Conservation (phyloP, 768 basidiomycete genomes). For the Termitomyces sp. region DNA sequence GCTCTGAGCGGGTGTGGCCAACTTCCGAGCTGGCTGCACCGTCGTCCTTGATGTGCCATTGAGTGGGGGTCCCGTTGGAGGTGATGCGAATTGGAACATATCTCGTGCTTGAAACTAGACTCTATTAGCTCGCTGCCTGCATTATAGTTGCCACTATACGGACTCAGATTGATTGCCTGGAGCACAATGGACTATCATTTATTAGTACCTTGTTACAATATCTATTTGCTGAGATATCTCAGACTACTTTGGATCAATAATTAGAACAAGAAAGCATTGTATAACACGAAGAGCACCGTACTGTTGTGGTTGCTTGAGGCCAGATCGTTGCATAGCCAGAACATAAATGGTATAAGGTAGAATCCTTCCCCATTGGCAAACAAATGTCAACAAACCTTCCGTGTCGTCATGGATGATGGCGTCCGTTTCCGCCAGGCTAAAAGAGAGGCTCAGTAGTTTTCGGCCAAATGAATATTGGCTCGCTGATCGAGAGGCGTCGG, state of each 20-base stretch:
- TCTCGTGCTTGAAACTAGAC: not conserved
- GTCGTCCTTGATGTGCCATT: not conserved
- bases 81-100: not conserved
- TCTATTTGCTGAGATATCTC: not conserved
- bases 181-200: too few species aligned
- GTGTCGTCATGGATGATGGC: slow-evolving; percentile 1
- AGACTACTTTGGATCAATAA: not conserved
- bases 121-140: not conserved
- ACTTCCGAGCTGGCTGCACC: not conserved
- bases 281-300: not conserved
- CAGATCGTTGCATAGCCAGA: too few species aligned
- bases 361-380: too few species aligned
- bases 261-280: not conserved
- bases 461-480: slow-evolving; percentile 64
- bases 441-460: slow-evolving; percentile 52
- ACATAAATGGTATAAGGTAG: too few species aligned
- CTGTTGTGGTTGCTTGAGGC: too few species aligned
- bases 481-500: slow-evolving; percentile 61
- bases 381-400: not conserved
- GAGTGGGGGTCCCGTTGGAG: not conserved
- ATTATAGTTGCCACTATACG: not conserved
- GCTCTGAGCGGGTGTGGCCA: not conserved
- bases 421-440: not conserved
- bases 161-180: not conserved
- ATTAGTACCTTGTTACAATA: not conserved